These are phyloP conservation scores for Leucaena leucocephala DNA, from an alignment of 306 rosid genomes.

Conservation along the genomic window DNA sequence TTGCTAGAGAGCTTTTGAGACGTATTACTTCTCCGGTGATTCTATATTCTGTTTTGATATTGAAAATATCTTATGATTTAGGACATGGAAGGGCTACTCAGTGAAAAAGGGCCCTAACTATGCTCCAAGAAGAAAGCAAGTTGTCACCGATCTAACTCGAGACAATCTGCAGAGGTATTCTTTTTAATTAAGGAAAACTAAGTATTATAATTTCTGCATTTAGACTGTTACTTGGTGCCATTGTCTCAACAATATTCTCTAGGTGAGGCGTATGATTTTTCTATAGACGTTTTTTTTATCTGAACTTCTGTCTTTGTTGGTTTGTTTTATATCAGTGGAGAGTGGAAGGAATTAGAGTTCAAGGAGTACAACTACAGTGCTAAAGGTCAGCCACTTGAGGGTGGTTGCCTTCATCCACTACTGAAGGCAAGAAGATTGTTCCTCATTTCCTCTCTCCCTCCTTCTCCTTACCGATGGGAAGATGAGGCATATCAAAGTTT, in stretches of 20 bases:
- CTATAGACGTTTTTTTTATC: constrained; percentile 23
- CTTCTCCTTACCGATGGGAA: background rate
- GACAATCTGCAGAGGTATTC: constrained; percentile 78
- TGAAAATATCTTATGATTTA: constrained; percentile 35
- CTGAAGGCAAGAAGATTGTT: constrained; percentile 69
- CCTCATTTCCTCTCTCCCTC: constrained; percentile 8
- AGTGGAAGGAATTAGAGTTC: constrained; percentile 84
- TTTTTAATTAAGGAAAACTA: constrained; percentile 9
- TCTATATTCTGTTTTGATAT: constrained; percentile 17
- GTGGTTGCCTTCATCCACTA: constrained; percentile 93
- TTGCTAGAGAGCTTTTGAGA: constrained; percentile 12
- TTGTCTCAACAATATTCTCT: background rate
- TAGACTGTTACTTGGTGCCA: background rate
- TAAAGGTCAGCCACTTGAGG: constrained; percentile 82
- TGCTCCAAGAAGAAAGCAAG: constrained; percentile 80
- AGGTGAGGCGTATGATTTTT: constrained; percentile 10
- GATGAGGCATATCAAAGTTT: constrained; percentile 3
- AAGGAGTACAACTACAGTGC: constrained; percentile 84
- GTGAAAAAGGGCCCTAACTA: constrained; percentile 74
- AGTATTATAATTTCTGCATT: constrained; percentile 10
- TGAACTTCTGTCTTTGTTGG: constrained; percentile 30
- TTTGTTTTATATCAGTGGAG: constrained; percentile 57
- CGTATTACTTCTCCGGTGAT: constrained; percentile 10
- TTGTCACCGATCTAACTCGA: constrained; percentile 78
- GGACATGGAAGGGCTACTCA: constrained; percentile 78